These are phyloP conservation scores for Sporopachydermia cereana DNA, from an alignment of 1,139 yeast genomes.

Conservation along the genomic window DNA sequence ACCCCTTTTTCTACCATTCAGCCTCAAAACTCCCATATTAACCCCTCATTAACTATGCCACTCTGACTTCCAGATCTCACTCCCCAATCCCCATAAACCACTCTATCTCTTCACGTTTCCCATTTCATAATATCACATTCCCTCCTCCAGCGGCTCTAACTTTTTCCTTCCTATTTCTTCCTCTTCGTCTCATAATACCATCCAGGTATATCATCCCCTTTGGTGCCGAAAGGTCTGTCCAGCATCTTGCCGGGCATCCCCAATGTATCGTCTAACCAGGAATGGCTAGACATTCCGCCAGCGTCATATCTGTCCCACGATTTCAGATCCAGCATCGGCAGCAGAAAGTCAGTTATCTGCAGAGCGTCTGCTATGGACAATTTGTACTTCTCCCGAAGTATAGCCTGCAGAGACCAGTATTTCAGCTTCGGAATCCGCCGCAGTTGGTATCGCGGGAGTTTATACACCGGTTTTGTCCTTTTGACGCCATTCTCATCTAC, in stretches of 20 bases:
- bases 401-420: conserved; percentile 54
- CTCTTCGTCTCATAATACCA: conserved; percentile 26
- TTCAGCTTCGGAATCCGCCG: conserved; percentile 49
- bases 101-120: not conserved
- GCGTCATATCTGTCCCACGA: conserved; percentile 68
- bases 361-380: conserved; percentile 36
- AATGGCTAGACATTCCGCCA: conserved; percentile 63
- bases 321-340: conserved; percentile 54
- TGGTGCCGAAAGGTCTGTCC: conserved; percentile 47
- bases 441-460: conserved; percentile 34
- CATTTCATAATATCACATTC: no score
- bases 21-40: no score
- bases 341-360: conserved; percentile 47
- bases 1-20: no score
- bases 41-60: no score
- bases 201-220: conserved; percentile 57
- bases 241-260: conserved; percentile 36
- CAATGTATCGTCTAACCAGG: conserved; percentile 54
- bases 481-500: conserved; percentile 8
- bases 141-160: no score
- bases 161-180: not conserved
- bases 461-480: conserved; percentile 15
- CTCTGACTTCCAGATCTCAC: no score
- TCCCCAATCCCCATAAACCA: no score
- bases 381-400: conserved; percentile 48